Conservation (phyloP, 2,329 filamentous ascomycete species). For the Epichloe coenophiala region DNA sequence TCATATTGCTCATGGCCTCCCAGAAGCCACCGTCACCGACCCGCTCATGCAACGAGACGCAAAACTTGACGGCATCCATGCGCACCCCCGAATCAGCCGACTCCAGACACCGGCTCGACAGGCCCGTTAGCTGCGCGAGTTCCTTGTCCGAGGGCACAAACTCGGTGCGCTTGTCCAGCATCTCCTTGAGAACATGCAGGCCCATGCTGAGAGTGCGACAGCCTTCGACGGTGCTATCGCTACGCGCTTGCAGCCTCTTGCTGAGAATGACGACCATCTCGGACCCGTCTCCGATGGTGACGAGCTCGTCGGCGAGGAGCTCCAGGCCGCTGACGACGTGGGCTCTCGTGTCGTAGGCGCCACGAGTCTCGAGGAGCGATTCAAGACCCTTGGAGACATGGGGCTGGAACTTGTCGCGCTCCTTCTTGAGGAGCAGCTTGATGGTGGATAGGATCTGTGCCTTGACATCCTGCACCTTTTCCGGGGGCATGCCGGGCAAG, state of each 20-base stretch:
- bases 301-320: conserved; percentile 58
- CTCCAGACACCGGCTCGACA: conserved; percentile 45
- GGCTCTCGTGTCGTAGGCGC: conserved; percentile 51
- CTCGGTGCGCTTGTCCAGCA: conserved; percentile 36
- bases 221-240: conserved; percentile 30
- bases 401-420: conserved; percentile 50
- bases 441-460: conserved; percentile 63
- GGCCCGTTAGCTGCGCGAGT: conserved; percentile 33
- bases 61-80: conserved; percentile 70
- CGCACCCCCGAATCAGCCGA: conserved; percentile 50
- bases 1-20: conserved; percentile 48
- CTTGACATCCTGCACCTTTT: conserved; percentile 60
- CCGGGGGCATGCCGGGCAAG: conserved; percentile 36
- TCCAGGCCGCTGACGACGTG: conserved; percentile 66
- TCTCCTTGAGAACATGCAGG: conserved; percentile 45
- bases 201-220: conserved; percentile 47
- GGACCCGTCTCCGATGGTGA: conserved; percentile 48
- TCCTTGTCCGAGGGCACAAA: conserved; percentile 39
- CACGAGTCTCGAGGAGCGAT: conserved; percentile 51
- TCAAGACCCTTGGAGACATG: conserved; percentile 56
- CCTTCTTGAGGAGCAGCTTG: conserved; percentile 56
- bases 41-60: conserved; percentile 53
- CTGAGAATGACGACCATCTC: conserved; percentile 45
- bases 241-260: conserved; percentile 28
- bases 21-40: conserved; percentile 53